Evolutionary conservation across 768 basidiomycete species (phyloP).

Genomic region (Imleria badia): DNA sequence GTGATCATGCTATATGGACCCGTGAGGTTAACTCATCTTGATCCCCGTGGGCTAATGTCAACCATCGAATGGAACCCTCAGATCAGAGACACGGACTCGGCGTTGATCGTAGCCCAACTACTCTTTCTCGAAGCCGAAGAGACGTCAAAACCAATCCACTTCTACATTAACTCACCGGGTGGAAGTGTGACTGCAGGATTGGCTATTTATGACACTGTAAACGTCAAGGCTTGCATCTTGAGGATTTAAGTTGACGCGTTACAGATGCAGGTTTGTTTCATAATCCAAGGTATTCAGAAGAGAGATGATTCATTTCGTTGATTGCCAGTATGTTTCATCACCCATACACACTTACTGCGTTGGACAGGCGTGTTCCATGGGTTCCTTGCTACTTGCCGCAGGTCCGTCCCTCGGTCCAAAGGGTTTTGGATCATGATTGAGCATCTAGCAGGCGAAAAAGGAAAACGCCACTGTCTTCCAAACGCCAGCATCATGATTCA

Average conservation of each 20-base stretch:
- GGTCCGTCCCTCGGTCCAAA: conserved; percentile 38
- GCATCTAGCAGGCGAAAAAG: conserved; percentile 61
- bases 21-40: conserved; percentile 45
- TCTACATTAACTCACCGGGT: conserved; percentile 97
- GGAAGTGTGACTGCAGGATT: conserved; percentile 95
- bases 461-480: conserved; percentile 88
- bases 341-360: conserved; percentile 97
- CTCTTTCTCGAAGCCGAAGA: conserved; percentile 97
- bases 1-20: conserved; percentile 96
- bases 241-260: conserved; percentile 19
- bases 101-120: conserved; percentile 86
- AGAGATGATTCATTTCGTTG: conserved; percentile 27
- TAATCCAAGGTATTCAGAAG: background rate
- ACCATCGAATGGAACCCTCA: conserved; percentile 32
- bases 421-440: conserved; percentile 14
- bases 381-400: conserved; percentile 86
- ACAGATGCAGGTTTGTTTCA: conserved; percentile 67
- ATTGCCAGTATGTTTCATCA: conserved; percentile 77
- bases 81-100: conserved; percentile 90
- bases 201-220: conserved; percentile 96
- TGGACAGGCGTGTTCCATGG: conserved; percentile 96
- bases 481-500: conserved; percentile 99
- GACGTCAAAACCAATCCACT: conserved; percentile 87
- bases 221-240: conserved; percentile 22
- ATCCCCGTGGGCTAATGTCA: conserved; percentile 9